Conservation (phyloP, 768 basidiomycete genomes). For the Mycena metata region DNA sequence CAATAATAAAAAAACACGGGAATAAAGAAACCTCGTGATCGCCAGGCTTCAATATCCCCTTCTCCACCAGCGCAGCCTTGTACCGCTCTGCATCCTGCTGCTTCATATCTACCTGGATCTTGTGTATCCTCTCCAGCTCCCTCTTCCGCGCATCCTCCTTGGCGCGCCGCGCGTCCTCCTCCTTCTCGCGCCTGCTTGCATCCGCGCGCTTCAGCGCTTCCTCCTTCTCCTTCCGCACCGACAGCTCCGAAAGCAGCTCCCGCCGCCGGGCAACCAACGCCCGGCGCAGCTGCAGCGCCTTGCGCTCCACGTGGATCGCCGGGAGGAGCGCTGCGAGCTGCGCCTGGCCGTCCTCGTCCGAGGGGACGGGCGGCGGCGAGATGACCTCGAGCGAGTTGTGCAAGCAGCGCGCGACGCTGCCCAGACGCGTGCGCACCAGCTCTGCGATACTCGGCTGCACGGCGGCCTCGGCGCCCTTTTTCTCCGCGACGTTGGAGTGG, state of each 20-base stretch:
- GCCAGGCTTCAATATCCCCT: slow-evolving; percentile 66
- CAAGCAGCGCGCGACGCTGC: slow-evolving; percentile 79
- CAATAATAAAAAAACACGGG: not conserved
- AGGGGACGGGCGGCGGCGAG: slow-evolving; percentile 55
- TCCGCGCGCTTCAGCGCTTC: slow-evolving; percentile 86
- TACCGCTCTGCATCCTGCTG: slow-evolving; percentile 91
- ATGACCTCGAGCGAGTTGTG: slow-evolving; percentile 76
- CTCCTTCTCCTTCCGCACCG: slow-evolving; percentile 89
- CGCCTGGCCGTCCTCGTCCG: slow-evolving; percentile 70
- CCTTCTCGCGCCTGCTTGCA: slow-evolving; percentile 71
- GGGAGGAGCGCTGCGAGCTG: slow-evolving; percentile 71
- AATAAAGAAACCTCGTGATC: slow-evolving; percentile 56
- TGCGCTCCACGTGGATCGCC: slow-evolving; percentile 80
- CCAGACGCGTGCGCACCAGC: slow-evolving; percentile 82
- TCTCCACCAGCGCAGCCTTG: slow-evolving; percentile 84
- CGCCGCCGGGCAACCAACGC: slow-evolving; percentile 87
- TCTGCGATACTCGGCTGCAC: slow-evolving; percentile 82
- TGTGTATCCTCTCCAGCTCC: slow-evolving; percentile 74
- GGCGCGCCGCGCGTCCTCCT: slow-evolving; percentile 72
- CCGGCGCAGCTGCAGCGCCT: slow-evolving; percentile 81
- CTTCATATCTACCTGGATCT: slow-evolving; percentile 84
- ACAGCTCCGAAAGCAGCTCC: slow-evolving; percentile 87
- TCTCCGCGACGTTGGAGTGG: slow-evolving; percentile 32
- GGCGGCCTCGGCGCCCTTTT: slow-evolving; percentile 46
- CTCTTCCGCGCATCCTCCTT: slow-evolving; percentile 75